These are phyloP conservation scores for Pyricularia pennisetigena DNA, from an alignment of 2,329 filamentous ascomycete genomes.

Conservation along the genomic window DNA sequence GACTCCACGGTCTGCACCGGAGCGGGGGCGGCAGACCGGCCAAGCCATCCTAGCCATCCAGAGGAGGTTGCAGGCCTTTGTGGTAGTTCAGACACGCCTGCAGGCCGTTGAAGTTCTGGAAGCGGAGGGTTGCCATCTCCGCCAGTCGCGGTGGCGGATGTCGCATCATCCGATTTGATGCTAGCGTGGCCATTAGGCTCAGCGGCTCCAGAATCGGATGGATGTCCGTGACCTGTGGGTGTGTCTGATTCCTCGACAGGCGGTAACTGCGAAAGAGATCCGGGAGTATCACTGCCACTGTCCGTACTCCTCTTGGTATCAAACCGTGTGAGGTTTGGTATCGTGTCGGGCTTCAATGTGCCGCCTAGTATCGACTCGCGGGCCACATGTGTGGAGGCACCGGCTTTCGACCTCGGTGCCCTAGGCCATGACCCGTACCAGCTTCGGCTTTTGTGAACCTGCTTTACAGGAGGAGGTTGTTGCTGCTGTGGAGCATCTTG, in stretches of 20 bases:
- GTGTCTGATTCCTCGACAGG: not conserved
- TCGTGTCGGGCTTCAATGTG: conserved; percentile 34
- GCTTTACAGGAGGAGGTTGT: conserved; percentile 7
- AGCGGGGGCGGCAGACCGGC: conserved; percentile 15
- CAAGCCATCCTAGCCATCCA: conserved; percentile 47
- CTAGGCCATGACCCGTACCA: conserved; percentile 57
- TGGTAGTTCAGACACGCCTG: conserved; percentile 3
- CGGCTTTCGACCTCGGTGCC: conserved; percentile 35
- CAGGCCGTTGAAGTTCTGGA: conserved; percentile 6
- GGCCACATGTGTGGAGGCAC: conserved; percentile 49
- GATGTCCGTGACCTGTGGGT: not conserved
- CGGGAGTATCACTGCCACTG: conserved; percentile 8
- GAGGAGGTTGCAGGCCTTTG: conserved; percentile 23
- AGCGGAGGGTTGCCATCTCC: not conserved
- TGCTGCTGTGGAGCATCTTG: not conserved
- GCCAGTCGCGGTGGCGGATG: not conserved
- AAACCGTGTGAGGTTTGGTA: conserved; percentile 40
- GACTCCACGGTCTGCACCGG: conserved; percentile 9
- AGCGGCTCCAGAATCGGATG: not conserved
- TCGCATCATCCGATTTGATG: not conserved
- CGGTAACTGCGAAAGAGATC: not conserved
- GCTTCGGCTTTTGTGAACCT: conserved; percentile 44
- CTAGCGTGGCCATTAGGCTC: not conserved
- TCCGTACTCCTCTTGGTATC: conserved; percentile 28
- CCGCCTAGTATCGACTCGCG: conserved; percentile 51